phyloP scores from a whole-genome alignment of 768 basidiomycete species.

The Boletales sp. region DNA sequence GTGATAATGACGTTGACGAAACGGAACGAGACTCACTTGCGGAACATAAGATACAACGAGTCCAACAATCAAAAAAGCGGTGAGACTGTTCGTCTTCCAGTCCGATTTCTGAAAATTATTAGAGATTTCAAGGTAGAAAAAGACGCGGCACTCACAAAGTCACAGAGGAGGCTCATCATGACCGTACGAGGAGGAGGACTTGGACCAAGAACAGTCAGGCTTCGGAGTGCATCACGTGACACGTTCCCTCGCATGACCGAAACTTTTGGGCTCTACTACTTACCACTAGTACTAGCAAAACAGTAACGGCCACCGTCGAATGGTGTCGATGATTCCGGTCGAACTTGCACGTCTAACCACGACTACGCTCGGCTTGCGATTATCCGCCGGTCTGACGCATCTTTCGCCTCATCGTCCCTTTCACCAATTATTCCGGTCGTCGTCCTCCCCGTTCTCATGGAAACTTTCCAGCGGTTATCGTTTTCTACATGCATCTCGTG shows the following conservation, averaged over 20 bases:
- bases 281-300: too few relatives aligned
- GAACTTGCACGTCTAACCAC: slow-evolving; percentile 14
- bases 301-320: too few relatives aligned
- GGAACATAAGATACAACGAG: slow-evolving; percentile 82
- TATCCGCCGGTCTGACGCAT: not conserved
- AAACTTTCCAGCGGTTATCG: not conserved
- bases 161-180: slow-evolving; percentile 7
- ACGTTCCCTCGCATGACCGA: not conserved
- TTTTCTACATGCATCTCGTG: slow-evolving; percentile 14
- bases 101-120: slow-evolving; percentile 57
- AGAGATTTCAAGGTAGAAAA: not conserved
- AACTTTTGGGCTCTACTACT: not conserved
- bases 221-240: too few relatives aligned
- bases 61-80: slow-evolving; percentile 69
- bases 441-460: not conserved
- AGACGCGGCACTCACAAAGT: slow-evolving; percentile 13
- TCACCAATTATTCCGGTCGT: slow-evolving; percentile 7
- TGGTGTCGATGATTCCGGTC: not conserved
- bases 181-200: too few relatives aligned
- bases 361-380: slow-evolving; percentile 4
- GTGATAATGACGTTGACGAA: not conserved
- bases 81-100: slow-evolving; percentile 55
- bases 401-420: slow-evolving; percentile 7
- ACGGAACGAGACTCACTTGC: slow-evolving; percentile 45
- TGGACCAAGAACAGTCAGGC: too few relatives aligned